Evolutionary conservation across 805 yeast genomes (phyloP), one percentile per base, ranked within the genome.

Genomic region (Starmerella apis): DNA sequence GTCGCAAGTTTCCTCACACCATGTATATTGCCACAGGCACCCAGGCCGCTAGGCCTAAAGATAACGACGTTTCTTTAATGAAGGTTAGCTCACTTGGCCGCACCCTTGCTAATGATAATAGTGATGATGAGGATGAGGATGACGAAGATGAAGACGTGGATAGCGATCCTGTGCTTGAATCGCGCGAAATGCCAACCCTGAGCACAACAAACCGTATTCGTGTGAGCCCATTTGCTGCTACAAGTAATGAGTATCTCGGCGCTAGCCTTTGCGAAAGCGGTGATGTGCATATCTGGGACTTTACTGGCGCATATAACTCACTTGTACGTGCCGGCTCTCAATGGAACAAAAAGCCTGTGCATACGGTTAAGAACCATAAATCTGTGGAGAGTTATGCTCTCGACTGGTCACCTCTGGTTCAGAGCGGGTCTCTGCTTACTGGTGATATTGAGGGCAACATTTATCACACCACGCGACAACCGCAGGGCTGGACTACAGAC

Each of bases 341-440:
- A 59, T 78, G 90, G 56, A 83, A 94, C 46, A 86, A 83, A 63
- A 77, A 80, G 65, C 95, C 97, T 18, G 63, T 79, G 10, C 88
- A 87, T 68, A 86, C 95, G 6, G 72, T 92, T 52, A 77, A 77
- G 61, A 74, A 70, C 56, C 98, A 92, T 65, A 96, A 96, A 22
- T 81, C 82, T 57, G 94, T 85, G n/a, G 98, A 92, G 70, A 97
- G 98, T 31, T 92, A 86, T 62, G 98, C 96, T 14, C 66, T 92
- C 41, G 98, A 90, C 67, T 92, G 98, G 98, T 85, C 95, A 1
- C 95, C 96, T 38, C 69, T 83, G 56, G 76, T 80, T 53, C 75
- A 74, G 56, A 77, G 86, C 3, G 97, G 97, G 20, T 75, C 87
- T 1, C 70, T 92, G 54, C 72, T 92, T 50, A 77, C 94, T 3